Evolutionary conservation across 2,329 filamentous ascomycete species (phyloP), one percentile per base, ranked within the genome.

Genomic region (Bipolaris cookei): DNA sequence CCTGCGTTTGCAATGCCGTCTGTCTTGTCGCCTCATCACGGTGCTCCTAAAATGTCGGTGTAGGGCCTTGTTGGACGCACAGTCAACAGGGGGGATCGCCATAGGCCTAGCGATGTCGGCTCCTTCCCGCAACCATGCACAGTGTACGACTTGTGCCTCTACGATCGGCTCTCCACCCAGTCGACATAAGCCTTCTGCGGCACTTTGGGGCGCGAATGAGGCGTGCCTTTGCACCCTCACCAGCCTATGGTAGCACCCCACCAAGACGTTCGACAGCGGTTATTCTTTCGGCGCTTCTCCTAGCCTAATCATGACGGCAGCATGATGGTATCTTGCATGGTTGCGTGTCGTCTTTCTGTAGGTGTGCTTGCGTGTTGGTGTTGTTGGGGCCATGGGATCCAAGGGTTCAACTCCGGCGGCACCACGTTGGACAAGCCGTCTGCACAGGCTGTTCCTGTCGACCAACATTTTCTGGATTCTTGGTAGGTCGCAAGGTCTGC

Each of bases 131-230:
- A 25, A 59, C 51, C 54, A 45, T 54, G 56, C 55, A 54, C 46
- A 54, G 53, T 42, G 51, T 51, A 48, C 47, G 8, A 53, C 38
- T 58, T 54, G 57, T 61, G 56, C 56, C 61, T 56, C 54, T 53
- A 51, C 54, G 54, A 61, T 66, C 63, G 63, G 63, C 61, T 66
- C 63, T 64, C 63, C 61, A 37, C 59, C 56, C 42, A 60, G 44
- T 34, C 50, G 42, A 58, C 54, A 56, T 35, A 53, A 54, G 54
- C 56, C 42, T 51, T 52, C 41, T 35, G 45, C 38, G 32, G 52
- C 37, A 21, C 20, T 49, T 41, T 37, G 46, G 30, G 20, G 48
- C 42, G 32, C 54, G 51, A 60, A 49, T 59, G 57, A 63, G 55
- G 57, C 54, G 58, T 21, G 49, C 54, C 11, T 54, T 60, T 59